Conservation (phyloP, 176 grass and related monocot genomes). For the Musa itinerans region DNA sequence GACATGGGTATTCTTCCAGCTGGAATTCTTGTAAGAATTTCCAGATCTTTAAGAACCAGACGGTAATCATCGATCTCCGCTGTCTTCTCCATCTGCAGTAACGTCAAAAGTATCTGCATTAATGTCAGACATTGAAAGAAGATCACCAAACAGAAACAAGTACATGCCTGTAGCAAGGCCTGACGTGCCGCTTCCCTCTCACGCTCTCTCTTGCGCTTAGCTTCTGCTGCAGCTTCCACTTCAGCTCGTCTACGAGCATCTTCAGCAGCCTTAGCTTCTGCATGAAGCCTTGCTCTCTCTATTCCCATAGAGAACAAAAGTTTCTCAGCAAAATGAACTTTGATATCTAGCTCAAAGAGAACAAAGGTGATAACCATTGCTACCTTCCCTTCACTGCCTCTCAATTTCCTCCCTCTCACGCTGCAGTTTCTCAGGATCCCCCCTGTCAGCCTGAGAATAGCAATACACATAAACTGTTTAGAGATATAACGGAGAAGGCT, state of each 20-base stretch:
- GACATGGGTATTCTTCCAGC: constrained; percentile 20
- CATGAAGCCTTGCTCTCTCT: constrained; percentile 74
- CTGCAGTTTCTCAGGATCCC: constrained; percentile 32
- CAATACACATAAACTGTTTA: background rate
- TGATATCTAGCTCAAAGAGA: constrained; percentile 5
- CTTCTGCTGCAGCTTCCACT: constrained; percentile 74
- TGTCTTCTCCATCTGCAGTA: constrained; percentile 72
- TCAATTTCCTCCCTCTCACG: constrained; percentile 63
- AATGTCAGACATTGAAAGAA: background rate
- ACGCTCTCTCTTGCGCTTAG: constrained; percentile 70
- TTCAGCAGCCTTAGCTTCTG: constrained; percentile 88
- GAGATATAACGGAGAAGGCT: background rate
- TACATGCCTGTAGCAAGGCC: constrained; percentile 67
- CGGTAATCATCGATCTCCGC: constrained; percentile 66
- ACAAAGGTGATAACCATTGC: background rate
- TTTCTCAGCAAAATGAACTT: background rate
- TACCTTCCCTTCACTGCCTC: constrained; percentile 88
- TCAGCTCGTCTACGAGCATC: constrained; percentile 59
- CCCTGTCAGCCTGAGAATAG: constrained; percentile 48
- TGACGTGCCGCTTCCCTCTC: constrained; percentile 87
- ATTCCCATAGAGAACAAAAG: constrained; percentile 14
- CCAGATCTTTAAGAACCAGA: constrained; percentile 58
- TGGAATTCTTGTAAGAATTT: constrained; percentile 61
- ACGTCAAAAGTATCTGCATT: background rate
- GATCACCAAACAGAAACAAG: background rate